Base-by-base conservation (phyloP, 371 early-diverging fungal species). In the Syncephalastrum sp. region DNA sequence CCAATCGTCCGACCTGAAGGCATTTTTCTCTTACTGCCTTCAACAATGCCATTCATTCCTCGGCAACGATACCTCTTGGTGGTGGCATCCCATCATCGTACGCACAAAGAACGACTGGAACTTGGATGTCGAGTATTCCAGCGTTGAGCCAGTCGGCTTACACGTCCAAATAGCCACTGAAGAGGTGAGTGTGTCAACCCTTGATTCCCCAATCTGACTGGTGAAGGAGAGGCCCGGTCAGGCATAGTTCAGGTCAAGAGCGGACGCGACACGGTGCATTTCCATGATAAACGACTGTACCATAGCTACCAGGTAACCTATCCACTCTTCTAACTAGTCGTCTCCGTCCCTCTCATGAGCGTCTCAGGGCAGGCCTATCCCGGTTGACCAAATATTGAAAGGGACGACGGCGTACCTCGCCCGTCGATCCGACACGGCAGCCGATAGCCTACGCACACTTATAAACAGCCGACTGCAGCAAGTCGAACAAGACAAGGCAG, bases 11-110 rank as follows among this genome's bases (percentile, higher is more conserved):
- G 62, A 75, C 54, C 38, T 75, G 16, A 50, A 72, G 54, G 76
- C 65, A 42, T 68, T 75, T 50, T 53, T 75, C 5, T 48, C 63
- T 21, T 72, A 68, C 47, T 75, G 76, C 41, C 38, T 33, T 33
- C 8, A 33, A 5, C 38, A 33, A 33, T 33, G 38, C 38, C 38
- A 33, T 27, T 60, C 23, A 33, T 25, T 23, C n/a, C 54, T 61
- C 7, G 57, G 41, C n/a, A n/a, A 58, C 19, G 64, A 54, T 33
- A 41, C 45, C n/a, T 19, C 38, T 1, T 57, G 57, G 57, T 41
- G 46, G 43, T 57, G 57, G 57, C 33, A 33, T 21, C 41, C 49
- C 44, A 45, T 42, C 42, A 41, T 25, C 14, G 27, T 44, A 16
- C 50, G 44, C 5, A 17, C 41, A 14, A 5, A 38, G 41, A 33